Percentiles rank a stretch among this genome's conserved stretches.
These are phyloP conservation scores for Blastocystis sp. DNA, from an alignment of 352 stramenopile species.

Conservation along the genomic window DNA sequence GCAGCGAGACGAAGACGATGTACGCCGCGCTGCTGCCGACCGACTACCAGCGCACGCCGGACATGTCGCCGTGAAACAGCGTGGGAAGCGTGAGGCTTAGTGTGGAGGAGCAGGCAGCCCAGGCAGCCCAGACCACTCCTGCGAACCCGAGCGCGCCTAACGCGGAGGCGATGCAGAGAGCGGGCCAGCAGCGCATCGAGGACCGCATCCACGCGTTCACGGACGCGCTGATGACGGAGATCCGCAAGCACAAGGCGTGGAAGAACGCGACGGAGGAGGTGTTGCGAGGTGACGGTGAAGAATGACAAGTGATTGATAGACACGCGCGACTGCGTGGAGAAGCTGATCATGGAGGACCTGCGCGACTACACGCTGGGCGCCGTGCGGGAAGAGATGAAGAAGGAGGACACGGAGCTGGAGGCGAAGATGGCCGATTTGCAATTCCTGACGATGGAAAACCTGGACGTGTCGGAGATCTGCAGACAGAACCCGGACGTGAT, in stretches of 20 bases:
- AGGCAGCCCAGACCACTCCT: background rate
- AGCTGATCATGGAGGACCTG: slow-evolving; percentile 86
- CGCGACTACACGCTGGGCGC: slow-evolving; percentile 79
- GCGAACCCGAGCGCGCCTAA: background rate
- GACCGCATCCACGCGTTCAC: slow-evolving; percentile 65
- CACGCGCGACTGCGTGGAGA: slow-evolving; percentile 82
- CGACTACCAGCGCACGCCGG: slow-evolving; percentile 11
- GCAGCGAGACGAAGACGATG: slow-evolving; percentile 23
- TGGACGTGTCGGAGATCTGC: slow-evolving; percentile 84
- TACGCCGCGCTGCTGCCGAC: background rate
- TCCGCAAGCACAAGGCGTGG: slow-evolving; percentile 61
- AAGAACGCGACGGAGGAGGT: slow-evolving; percentile 1
- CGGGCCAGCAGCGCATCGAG: slow-evolving; percentile 30
- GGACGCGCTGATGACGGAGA: slow-evolving; percentile 64
- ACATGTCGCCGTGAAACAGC: background rate
- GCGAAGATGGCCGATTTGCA: slow-evolving; percentile 80
- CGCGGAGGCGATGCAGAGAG: background rate
- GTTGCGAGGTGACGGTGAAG: background rate
- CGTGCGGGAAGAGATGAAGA: slow-evolving; percentile 76
- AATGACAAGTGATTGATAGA: background rate
- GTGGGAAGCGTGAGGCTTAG: background rate
- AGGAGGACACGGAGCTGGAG: slow-evolving; percentile 79
- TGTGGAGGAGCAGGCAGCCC: background rate
- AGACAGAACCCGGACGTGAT: slow-evolving; percentile 81
- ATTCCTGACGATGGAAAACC: slow-evolving; percentile 82